A percentile compares a stretch with the other conserved stretches of the same genome.
phyloP scores from a whole-genome alignment of 805 yeast species.

The Sugiyamaella mastotermitis region DNA sequence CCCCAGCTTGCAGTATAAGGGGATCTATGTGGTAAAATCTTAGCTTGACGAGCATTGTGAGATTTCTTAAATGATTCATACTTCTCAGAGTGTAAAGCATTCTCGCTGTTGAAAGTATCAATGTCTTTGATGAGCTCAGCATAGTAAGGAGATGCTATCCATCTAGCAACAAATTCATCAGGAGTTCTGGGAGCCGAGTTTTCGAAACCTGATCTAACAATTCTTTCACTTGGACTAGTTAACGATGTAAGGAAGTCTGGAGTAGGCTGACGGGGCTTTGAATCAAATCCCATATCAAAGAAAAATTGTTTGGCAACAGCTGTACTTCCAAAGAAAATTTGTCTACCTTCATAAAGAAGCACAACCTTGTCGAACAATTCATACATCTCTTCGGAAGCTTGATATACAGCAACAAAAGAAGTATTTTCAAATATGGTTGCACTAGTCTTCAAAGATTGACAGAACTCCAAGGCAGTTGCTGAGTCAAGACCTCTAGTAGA shows the following conservation, averaged over 20 bases:
- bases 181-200: conserved; percentile 47
- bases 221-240: conserved; percentile 49
- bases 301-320: conserved; percentile 44
- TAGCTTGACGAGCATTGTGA: conserved; percentile 26
- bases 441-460: conserved; percentile 50
- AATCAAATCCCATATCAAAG: conserved; percentile 48
- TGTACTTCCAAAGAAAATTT: conserved; percentile 47
- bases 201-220: conserved; percentile 38
- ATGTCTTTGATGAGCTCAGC: conserved; percentile 36
- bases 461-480: conserved; percentile 62
- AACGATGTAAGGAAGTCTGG: conserved; percentile 54
- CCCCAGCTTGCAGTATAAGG: conserved; percentile 36
- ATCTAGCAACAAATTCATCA: conserved; percentile 44
- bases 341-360: conserved; percentile 50
- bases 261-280: conserved; percentile 54
- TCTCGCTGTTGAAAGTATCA: conserved; percentile 30
- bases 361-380: conserved; percentile 49
- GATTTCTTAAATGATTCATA: conserved; percentile 27
- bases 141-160: conserved; percentile 44
- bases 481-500: conserved; percentile 69
- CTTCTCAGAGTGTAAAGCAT: conserved; percentile 22
- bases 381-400: conserved; percentile 51
- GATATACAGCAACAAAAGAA: conserved; percentile 57
- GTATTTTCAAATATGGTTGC: conserved; percentile 45
- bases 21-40: conserved; percentile 30